These are phyloP conservation scores for Agapanthus africanus DNA, from an alignment of 106 monocot genomes.

Conservation along the genomic window DNA sequence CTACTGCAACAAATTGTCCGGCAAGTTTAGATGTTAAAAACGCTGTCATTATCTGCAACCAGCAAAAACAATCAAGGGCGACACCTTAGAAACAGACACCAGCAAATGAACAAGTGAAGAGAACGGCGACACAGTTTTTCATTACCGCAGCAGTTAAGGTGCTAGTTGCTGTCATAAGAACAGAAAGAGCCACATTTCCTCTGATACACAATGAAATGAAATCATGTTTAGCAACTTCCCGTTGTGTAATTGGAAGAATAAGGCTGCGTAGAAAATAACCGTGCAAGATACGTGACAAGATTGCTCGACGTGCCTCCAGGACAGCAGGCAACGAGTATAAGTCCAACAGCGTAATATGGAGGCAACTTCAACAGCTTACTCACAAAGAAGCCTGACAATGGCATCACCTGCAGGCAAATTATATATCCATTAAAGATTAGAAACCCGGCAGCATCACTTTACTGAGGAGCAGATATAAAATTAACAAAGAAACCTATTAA, in stretches of 20 bases:
- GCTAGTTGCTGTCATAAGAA: constrained; percentile 89
- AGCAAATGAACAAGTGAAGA: background rate
- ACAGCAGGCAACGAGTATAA: constrained; percentile 88
- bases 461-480: background rate
- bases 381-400: constrained; percentile 67
- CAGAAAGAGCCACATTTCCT: constrained; percentile 93
- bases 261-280: constrained; percentile 27
- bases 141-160: constrained; percentile 75
- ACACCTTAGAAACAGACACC: background rate
- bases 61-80: background rate
- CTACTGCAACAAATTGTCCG: constrained; percentile 91
- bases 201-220: constrained; percentile 30
- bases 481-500: background rate
- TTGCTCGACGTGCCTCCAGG: constrained; percentile 98
- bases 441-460: background rate
- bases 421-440: background rate
- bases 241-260: background rate
- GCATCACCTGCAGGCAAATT: constrained; percentile 67
- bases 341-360: constrained; percentile 84
- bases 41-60: constrained; percentile 75
- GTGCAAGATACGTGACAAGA: constrained; percentile 85
- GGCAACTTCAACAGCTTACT: constrained; percentile 78
- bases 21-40: constrained; percentile 84
- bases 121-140: background rate
- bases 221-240: background rate